Percentiles rank a stretch among this genome's conserved stretches.
These are phyloP conservation scores for Cutaneotrichosporon mucoides DNA, from an alignment of 1,284 basidiomycete species.

Conservation along the genomic window DNA sequence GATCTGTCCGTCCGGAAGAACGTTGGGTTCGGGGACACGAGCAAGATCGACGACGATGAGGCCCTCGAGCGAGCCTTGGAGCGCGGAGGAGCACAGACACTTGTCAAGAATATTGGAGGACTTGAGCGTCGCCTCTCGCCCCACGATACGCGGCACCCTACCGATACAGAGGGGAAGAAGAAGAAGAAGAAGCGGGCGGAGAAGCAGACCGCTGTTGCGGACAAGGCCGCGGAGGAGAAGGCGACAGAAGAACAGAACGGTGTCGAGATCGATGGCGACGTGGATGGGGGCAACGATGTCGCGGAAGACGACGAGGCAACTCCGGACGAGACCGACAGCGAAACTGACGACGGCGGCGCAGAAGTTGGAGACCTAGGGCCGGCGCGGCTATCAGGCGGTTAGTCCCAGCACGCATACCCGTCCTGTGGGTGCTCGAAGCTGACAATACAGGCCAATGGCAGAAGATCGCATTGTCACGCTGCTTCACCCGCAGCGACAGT, in stretches of 20 bases:
- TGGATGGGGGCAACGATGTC: too few relatives aligned
- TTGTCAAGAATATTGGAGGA: conserved; percentile 23
- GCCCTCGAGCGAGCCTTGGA: conserved; percentile 61
- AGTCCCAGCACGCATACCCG: neutral
- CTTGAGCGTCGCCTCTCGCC: conserved; percentile 11
- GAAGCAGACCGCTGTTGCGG: too few relatives aligned
- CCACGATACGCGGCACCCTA: neutral
- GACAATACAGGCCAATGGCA: conserved; percentile 62
- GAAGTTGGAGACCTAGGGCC: too few relatives aligned
- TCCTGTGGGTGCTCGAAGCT: neutral
- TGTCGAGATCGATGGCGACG: too few relatives aligned
- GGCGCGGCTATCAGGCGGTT: neutral
- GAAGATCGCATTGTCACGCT: conserved; percentile 71
- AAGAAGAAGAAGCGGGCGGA: neutral
- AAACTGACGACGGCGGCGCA: too few relatives aligned
- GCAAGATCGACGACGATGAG: conserved; percentile 29
- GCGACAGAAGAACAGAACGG: too few relatives aligned
- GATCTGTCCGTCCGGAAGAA: conserved; percentile 68
- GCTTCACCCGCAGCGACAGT: conserved; percentile 61
- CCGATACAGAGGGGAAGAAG: neutral
- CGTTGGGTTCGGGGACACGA: conserved; percentile 67
- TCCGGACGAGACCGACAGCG: too few relatives aligned
- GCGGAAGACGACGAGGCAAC: too few relatives aligned
- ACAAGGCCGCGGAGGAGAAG: too few relatives aligned
- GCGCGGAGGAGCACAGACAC: conserved; percentile 59